Evolutionary conservation across 768 basidiomycete species (phyloP), one percentile per base, ranked within the genome.

Genomic region (Myochromella boudieri): DNA sequence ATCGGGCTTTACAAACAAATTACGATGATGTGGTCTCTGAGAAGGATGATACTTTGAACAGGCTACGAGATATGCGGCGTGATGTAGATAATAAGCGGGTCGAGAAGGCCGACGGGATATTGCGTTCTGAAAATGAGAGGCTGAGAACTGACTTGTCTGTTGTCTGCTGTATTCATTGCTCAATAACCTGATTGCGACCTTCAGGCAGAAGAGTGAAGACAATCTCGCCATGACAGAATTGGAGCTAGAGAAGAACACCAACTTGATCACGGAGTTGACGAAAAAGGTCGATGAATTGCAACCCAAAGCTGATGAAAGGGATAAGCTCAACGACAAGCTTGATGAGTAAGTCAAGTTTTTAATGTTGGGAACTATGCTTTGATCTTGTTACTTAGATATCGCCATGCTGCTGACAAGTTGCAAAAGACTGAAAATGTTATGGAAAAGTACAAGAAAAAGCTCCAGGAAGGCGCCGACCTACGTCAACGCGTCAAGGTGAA

Each of bases 401-500:
- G 87, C 4, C 94, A 97, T 68, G 87, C 92, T 4, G 88, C 91
- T 3, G 97, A 97, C 58, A 90, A 84, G 54, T 72, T 94, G 32
- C 86, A 90, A 58, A 98, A 97, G 74, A 88, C 85, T 1, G 97
- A 98, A 68, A 95, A 95, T 60, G 94, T 97, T 22, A 91, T 97
- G 80, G 94, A 97, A 68, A 99, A 98, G 66, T 95, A 97, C 68
- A 95, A 95, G 72, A 95, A 91, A 77, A 99, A 98, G 68, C 77
- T 98, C 1, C 95, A 97, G 58, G 97, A 97, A 63, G 83, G 88
- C 3, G 92, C 89, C 11, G 91, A 95, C 53, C 72, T 95, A 15
- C 82, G 93, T 21, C 91, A 91, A 52, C 84, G 85, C 47, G 82
- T 95, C 59, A 91, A 89, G 70, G 91, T 87, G 46, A 28, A 66